Percentiles rank a stretch among this genome's conserved stretches.
These are phyloP conservation scores for Pichia sp. DNA, from an alignment of 1,139 yeast species.

Conservation along the genomic window DNA sequence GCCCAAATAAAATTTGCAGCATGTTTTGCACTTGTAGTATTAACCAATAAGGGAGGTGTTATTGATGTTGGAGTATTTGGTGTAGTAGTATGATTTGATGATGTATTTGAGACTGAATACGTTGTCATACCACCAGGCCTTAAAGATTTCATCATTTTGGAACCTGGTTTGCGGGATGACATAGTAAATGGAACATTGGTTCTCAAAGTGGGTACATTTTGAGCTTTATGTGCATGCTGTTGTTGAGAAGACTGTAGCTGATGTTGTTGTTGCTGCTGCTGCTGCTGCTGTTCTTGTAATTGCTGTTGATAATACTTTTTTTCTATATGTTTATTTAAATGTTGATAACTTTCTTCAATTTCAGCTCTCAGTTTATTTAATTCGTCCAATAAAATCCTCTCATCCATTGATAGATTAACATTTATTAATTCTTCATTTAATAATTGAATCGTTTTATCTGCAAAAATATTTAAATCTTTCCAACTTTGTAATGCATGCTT, in stretches of 20 bases:
- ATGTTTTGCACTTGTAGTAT: slow-evolving; percentile 26
- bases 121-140: slow-evolving; percentile 18
- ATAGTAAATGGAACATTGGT: slow-evolving; percentile 25
- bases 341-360: slow-evolving; percentile 38
- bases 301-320: background rate
- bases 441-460: slow-evolving; percentile 48
- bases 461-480: slow-evolving; percentile 59
- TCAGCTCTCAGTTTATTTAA: slow-evolving; percentile 46
- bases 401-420: slow-evolving; percentile 35
- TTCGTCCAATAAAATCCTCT: slow-evolving; percentile 38
- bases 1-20: slow-evolving; percentile 44
- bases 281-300: slow-evolving; percentile 6
- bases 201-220: slow-evolving; percentile 25
- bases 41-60: background rate
- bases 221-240: background rate
- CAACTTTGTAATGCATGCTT: slow-evolving; percentile 63
- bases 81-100: slow-evolving; percentile 3
- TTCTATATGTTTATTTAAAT: background rate
- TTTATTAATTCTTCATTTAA: slow-evolving; percentile 39
- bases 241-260: slow-evolving; percentile 1
- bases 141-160: slow-evolving; percentile 26
- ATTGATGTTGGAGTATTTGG: background rate
- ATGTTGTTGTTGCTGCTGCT: slow-evolving; percentile 3
- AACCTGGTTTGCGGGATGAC: slow-evolving; percentile 20
- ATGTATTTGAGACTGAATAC: background rate